These are phyloP conservation scores for Kingdonia uniflora DNA, from an alignment of 164 flowering plant species.

Conservation along the genomic window DNA sequence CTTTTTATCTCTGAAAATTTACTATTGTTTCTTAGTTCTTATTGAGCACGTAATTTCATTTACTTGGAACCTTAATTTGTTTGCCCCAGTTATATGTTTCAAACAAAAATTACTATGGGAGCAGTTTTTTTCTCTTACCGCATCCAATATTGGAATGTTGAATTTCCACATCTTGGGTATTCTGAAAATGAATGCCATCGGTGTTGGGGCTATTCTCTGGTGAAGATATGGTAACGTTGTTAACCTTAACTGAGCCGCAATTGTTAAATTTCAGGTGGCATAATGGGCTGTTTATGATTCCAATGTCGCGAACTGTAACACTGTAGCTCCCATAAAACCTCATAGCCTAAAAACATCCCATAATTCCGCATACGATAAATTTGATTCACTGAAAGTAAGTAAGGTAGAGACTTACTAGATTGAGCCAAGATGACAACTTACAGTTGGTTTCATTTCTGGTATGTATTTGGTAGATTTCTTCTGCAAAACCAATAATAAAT, in stretches of 20 bases:
- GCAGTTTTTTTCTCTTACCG: constrained; percentile 34
- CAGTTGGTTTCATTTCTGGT: constrained; percentile 68
- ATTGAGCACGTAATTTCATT: too few relatives aligned
- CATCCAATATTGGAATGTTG: constrained; percentile 49
- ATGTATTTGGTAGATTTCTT: constrained; percentile 35
- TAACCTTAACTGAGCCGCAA: constrained; percentile 33
- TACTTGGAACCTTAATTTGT: too few relatives aligned
- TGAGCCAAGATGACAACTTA: constrained; percentile 21
- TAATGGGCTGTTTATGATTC: constrained; percentile 64
- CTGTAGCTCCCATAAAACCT: constrained; percentile 58
- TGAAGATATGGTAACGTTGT: constrained; percentile 59
- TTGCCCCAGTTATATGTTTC: too few relatives aligned
- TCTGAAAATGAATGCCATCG: constrained; percentile 84
- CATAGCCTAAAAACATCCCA: constrained; percentile 40
- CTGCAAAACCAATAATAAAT: constrained; percentile 22
- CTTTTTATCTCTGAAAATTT: too few relatives aligned
- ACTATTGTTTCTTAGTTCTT: too few relatives aligned
- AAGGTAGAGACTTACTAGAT: neutral
- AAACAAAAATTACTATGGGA: too few relatives aligned
- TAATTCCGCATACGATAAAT: neutral
- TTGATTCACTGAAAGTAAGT: neutral
- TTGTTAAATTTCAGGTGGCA: constrained; percentile 80
- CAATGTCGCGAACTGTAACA: constrained; percentile 50
- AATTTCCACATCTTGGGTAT: constrained; percentile 60
- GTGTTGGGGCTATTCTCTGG: constrained; percentile 84